These are phyloP conservation scores for Trichosporon ovoides DNA, from an alignment of 1,284 basidiomycete species.

Conservation along the genomic window DNA sequence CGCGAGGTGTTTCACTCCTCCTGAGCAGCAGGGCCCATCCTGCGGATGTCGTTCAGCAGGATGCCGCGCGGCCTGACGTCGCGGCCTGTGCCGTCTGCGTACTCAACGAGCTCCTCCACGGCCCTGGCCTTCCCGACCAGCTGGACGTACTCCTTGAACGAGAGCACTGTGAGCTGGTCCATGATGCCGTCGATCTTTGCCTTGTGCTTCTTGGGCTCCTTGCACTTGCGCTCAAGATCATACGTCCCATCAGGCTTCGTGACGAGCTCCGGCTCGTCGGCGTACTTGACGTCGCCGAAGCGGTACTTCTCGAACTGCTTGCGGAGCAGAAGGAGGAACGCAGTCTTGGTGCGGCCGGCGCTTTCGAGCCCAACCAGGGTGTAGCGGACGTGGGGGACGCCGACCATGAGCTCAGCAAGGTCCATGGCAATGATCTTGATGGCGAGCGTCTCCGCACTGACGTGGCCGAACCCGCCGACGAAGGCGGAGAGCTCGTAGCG, in stretches of 20 bases:
- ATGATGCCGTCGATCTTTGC: background rate
- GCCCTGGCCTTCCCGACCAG: background rate
- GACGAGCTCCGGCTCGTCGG: background rate
- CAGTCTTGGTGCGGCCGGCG: background rate
- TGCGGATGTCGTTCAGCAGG: background rate
- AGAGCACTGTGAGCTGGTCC: background rate
- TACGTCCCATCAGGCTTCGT: background rate
- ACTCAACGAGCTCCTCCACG: background rate
- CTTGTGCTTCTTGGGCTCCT: background rate
- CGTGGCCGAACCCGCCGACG: conserved; percentile 30
- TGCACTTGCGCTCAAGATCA: background rate
- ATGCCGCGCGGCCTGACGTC: background rate
- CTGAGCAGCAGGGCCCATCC: background rate
- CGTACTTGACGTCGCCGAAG: background rate
- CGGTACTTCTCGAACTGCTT: background rate
- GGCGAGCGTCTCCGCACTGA: background rate
- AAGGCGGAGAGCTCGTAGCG: conserved; percentile 21
- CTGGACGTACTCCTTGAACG: background rate
- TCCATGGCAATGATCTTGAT: conserved; percentile 3
- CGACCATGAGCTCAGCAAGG: background rate
- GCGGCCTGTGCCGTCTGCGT: background rate
- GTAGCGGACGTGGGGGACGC: background rate
- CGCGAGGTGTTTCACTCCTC: background rate
- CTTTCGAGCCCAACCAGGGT: background rate
- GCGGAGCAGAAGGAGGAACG: background rate